phyloP scores from a whole-genome alignment of 2,329 filamentous ascomycete species.

The Pseudogymnoascus sp. region DNA sequence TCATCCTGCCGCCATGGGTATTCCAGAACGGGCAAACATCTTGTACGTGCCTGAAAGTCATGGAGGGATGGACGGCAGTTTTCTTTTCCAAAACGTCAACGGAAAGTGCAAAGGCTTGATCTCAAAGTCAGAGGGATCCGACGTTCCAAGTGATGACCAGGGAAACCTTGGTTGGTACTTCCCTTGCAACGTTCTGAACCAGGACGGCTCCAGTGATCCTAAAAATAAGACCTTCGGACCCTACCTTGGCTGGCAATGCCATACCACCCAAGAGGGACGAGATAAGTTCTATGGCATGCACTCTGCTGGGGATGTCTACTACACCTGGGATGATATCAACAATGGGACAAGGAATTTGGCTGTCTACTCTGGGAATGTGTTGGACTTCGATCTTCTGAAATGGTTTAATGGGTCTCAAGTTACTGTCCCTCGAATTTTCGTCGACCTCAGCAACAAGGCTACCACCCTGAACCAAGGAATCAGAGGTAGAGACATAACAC shows the following conservation, averaged over 20 bases:
- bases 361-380: constrained; percentile 87
- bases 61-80: constrained; percentile 87
- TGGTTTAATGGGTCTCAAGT: constrained; percentile 89
- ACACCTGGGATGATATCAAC: constrained; percentile 87
- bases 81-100: constrained; percentile 97
- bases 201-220: constrained; percentile 76
- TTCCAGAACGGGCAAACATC: constrained; percentile 68
- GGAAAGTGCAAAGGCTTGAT: constrained; percentile 92
- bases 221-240: constrained; percentile 62
- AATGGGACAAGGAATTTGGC: constrained; percentile 85
- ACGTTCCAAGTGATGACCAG: constrained; percentile 68
- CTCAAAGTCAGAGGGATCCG: constrained; percentile 60
- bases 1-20: constrained; percentile 74
- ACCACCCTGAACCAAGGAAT: constrained; percentile 55
- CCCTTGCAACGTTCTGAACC: constrained; percentile 83
- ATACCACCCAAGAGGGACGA: constrained; percentile 65
- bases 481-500: constrained; percentile 81
- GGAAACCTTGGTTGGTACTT: constrained; percentile 93
- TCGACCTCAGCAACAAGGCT: constrained; percentile 64
- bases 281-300: constrained; percentile 67
- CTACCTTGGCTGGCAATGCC: constrained; percentile 83
- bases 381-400: constrained; percentile 78
- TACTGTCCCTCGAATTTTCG: constrained; percentile 66
- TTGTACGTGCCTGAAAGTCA: constrained; percentile 78
- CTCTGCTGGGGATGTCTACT: constrained; percentile 81